Evolutionary conservation across 495 filamentous ascomycete species (phyloP), one percentile per base, ranked within the genome.

Genomic region (Umbilicaria muhlenbergii): DNA sequence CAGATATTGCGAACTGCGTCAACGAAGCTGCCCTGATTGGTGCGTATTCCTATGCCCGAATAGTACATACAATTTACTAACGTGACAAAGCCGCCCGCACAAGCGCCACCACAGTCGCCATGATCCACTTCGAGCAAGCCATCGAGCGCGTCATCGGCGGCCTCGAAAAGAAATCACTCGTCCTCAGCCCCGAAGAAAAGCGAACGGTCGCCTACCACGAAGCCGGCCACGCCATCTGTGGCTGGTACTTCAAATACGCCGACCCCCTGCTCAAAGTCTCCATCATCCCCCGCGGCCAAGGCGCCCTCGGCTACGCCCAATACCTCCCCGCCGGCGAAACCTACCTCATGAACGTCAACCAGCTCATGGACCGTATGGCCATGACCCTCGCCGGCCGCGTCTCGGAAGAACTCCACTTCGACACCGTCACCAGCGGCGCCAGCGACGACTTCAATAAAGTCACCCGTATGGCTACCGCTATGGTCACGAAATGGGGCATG

Each of bases 401-500:
- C 34, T 87, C 80, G 33, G 91, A 98, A 62, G 91, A 98, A 62
- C 58, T 98, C 3, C 86, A 96, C 62, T 98, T 96, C 61, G 81
- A 88, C 18, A 94, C 84, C 10, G 89, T 98, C 17, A 98, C 92
- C 5, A 85, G 80, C 46, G 91, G 91, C 37, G 91, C 91, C 15
- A 83, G 76, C 34, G 91, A 98, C 59, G 91, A 98, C 57, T 98
- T 98, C 72, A 93, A 94, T 64, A 98, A 98, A 64, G 92, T 95
- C 21, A 96, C 92, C 8, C 73, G 76, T 38, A 85, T 94, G 86
- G 92, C 91, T 8, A 89, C 84, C 3, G 74, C 78, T 21, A 98
- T 98, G 91, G 91, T 98, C 17, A 98, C 91, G 34, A 82, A 92
- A 61, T 96, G 84, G 75, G 91, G 91, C 51, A 98, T 98, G 91